Percentiles rank a stretch among this genome's conserved stretches.
These are phyloP conservation scores for Harringtonia lauricola DNA, from an alignment of 2,329 filamentous ascomycete genomes.

Conservation along the genomic window DNA sequence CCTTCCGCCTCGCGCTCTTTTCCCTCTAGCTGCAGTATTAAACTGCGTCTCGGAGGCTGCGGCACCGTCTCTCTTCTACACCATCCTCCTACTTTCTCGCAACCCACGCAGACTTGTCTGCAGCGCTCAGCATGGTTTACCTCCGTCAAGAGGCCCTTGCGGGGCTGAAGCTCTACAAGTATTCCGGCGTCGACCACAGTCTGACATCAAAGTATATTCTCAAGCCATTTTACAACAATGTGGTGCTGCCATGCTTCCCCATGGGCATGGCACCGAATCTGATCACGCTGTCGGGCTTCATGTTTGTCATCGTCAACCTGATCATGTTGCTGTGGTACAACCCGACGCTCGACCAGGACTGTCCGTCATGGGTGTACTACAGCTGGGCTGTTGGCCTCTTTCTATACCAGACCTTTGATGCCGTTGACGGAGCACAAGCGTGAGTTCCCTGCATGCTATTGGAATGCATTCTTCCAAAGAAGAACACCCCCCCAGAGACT, in stretches of 20 bases:
- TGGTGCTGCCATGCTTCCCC: constrained; percentile 90
- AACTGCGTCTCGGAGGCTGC: too few species aligned
- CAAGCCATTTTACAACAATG: constrained; percentile 94
- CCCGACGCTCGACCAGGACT: constrained; percentile 86
- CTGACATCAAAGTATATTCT: constrained; percentile 84
- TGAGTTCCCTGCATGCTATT: constrained; percentile 31
- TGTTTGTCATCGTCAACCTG: constrained; percentile 81
- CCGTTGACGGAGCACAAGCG: constrained; percentile 90
- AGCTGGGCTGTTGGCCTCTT: constrained; percentile 85
- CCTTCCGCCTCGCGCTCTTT: background rate
- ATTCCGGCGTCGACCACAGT: constrained; percentile 83
- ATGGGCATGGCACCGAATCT: constrained; percentile 85
- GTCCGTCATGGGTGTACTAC: constrained; percentile 89
- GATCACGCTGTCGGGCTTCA: constrained; percentile 86
- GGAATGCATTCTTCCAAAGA: background rate
- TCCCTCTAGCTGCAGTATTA: background rate
- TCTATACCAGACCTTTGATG: constrained; percentile 96
- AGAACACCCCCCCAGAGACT: too few species aligned
- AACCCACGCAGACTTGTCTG: too few species aligned
- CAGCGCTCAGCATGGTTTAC: constrained; percentile 63
- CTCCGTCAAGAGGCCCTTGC: constrained; percentile 84
- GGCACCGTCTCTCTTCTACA: too few species aligned
- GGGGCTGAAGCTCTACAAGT: constrained; percentile 89
- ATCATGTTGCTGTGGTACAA: constrained; percentile 92
- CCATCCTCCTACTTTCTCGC: too few species aligned